Base-by-base conservation (phyloP, 805 yeast species). In the Scheffersomyces ergatensis region DNA sequence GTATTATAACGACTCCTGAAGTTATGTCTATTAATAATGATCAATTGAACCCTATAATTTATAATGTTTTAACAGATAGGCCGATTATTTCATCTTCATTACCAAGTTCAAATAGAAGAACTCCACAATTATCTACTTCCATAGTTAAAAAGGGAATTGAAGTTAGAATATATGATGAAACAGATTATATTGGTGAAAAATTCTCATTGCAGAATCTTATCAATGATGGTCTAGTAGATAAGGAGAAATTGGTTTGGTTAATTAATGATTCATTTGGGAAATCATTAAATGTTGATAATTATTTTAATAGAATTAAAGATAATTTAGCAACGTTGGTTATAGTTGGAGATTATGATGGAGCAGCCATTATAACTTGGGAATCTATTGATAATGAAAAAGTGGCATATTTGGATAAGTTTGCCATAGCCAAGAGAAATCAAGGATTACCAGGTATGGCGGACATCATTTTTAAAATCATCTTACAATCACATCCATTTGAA, bases 401-500 rank as follows among this genome's bases (percentile, higher is more conserved):
- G 24, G 87, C 96, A 0, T 93, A 93, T 50, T 69, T 93, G 38
- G 99, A 93, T 61, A 93, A 93, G 60, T 89, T 93, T 67, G 98
- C 98, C 0, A 96, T 93, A 11, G 74, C 86, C 31, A 81, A 84
- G 33, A 73, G 77, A 36, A 72, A 87, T 45, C 98, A 93, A 62
- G 98, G 99, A 0, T 80, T 93, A 0, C 82, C 95, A 3, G 95
- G 97, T 4, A 82, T 92, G 12, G 97, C 99, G 0, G 99, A 93
- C 57, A 80, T 93, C 17, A 82, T 92, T 18, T 89, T 93, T 70
- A 93, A 92, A 57, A 73, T 85, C 6, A 79, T 93, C 71, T 65
- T 80, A 8, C 78, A 77, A 37, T 61, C 80, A 27, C 90, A 82
- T 55, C 85, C 88, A 0, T 63, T 74, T 13, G 93, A 89, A 56